phyloP scores from a whole-genome alignment of 2,329 filamentous ascomycete species.

The Phyllosticta citriasiana region DNA sequence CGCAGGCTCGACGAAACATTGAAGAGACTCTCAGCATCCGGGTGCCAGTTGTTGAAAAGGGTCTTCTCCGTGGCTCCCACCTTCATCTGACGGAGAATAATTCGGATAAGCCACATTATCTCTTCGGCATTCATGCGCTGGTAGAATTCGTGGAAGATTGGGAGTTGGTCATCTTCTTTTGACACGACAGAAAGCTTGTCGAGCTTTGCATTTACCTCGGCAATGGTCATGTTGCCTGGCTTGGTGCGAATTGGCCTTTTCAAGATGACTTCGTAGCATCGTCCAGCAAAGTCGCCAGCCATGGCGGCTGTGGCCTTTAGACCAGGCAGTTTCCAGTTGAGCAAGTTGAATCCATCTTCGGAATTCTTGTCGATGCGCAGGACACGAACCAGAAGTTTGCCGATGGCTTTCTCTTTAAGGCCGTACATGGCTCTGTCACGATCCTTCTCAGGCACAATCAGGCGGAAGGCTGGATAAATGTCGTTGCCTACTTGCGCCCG shows the following conservation, averaged over 20 bases:
- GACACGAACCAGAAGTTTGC: constrained; percentile 80
- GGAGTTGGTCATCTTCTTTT: constrained; percentile 74
- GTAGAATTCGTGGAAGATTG: constrained; percentile 77
- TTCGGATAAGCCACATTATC: constrained; percentile 87
- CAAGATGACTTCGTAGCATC: constrained; percentile 77
- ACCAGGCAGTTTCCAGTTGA: constrained; percentile 88
- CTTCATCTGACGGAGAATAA: constrained; percentile 66
- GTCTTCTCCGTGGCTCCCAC: constrained; percentile 58
- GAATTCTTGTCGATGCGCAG: constrained; percentile 88
- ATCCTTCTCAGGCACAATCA: constrained; percentile 90
- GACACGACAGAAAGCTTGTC: constrained; percentile 66
- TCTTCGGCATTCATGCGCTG: constrained; percentile 87
- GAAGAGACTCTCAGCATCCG: constrained; percentile 51
- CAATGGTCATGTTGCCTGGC: constrained; percentile 72
- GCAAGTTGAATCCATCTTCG: constrained; percentile 72
- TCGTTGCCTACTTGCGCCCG: constrained; percentile 80
- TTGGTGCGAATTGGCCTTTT: constrained; percentile 69
- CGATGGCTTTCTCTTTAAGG: constrained; percentile 84
- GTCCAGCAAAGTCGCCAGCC: constrained; percentile 84
- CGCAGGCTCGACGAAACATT: constrained; percentile 84
- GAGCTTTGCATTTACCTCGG: constrained; percentile 77
- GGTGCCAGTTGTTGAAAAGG: constrained; percentile 57
- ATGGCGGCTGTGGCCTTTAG: constrained; percentile 51
- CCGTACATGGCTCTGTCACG: constrained; percentile 87
- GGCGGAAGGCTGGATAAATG: constrained; percentile 82